These are phyloP conservation scores for Cladosporium sp. DNA, from an alignment of 2,329 filamentous ascomycete species.

Conservation along the genomic window DNA sequence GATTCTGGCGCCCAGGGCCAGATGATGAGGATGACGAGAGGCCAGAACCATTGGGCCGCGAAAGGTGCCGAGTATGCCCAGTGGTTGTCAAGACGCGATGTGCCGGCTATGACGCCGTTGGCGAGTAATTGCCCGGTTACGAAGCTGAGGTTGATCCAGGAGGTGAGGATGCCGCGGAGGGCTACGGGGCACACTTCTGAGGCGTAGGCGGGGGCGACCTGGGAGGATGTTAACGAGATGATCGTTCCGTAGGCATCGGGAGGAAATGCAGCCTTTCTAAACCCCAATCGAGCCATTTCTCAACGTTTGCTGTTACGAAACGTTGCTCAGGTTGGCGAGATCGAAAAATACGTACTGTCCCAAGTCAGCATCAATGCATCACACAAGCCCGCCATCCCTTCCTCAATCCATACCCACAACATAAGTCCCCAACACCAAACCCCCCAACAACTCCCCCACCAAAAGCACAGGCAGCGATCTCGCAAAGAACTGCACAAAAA, in stretches of 20 bases:
- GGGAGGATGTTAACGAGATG: no score
- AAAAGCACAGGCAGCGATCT: constrained; percentile 51
- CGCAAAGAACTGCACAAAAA: constrained; percentile 62
- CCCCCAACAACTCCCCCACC: constrained; percentile 58
- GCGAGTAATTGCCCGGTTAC: constrained; percentile 58
- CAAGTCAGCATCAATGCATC: no score
- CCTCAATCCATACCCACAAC: no score
- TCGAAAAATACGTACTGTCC: no score
- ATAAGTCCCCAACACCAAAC: constrained; percentile 50
- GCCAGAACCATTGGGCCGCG: constrained; percentile 43
- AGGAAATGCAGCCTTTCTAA: no score
- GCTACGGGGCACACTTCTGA: constrained; percentile 60
- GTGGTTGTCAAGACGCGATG: constrained; percentile 26
- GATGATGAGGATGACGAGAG: constrained; percentile 33
- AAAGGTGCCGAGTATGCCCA: constrained; percentile 45
- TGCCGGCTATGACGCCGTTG: constrained; percentile 36
- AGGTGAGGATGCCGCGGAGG: constrained; percentile 54
- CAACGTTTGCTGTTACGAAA: no score
- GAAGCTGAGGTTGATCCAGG: constrained; percentile 59
- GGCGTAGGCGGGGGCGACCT: constrained; percentile 55
- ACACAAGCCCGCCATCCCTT: no score
- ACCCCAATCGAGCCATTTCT: no score
- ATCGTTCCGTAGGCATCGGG: no score
- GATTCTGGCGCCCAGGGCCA: constrained; percentile 36
- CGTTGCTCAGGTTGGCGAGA: no score